Conservation (phyloP, 345 rosid species). For the Bretschneidera sinensis region DNA sequence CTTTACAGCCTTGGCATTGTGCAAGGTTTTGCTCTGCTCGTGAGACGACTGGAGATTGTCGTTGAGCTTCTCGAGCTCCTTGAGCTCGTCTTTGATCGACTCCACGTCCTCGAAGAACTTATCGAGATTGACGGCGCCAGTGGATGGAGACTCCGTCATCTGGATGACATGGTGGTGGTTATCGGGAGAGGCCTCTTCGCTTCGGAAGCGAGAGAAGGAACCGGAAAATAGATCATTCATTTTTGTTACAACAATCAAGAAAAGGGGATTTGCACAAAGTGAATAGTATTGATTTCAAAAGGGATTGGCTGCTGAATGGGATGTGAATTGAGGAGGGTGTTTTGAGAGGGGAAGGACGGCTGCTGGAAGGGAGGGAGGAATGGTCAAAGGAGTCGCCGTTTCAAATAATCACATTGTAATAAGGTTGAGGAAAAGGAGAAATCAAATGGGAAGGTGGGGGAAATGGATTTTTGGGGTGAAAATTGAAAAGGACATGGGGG, state of each 20-base stretch:
- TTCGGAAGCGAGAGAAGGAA: slow-evolving; percentile 58
- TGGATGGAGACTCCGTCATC: not conserved
- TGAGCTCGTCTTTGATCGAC: slow-evolving; percentile 69
- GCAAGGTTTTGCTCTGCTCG: slow-evolving; percentile 89
- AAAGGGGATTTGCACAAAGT: no score
- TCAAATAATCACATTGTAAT: not conserved
- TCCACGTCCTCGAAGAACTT: slow-evolving; percentile 85
- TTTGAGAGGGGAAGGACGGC: not conserved
- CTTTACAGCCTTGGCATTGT: slow-evolving; percentile 68
- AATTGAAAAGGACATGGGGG: no score
- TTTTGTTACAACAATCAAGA: not conserved
- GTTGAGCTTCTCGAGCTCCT: slow-evolving; percentile 65
- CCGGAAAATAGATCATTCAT: slow-evolving; percentile 86
- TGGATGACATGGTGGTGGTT: slow-evolving; percentile 30
- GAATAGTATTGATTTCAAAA: no score
- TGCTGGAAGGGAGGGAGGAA: not conserved
- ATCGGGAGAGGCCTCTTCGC: slow-evolving; percentile 41
- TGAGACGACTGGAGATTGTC: slow-evolving; percentile 56
- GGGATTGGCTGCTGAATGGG: not conserved
- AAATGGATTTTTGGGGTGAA: no score
- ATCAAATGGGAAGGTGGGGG: not conserved
- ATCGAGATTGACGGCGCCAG: slow-evolving; percentile 66
- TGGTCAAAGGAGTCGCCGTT: not conserved
- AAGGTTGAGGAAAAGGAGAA: not conserved
- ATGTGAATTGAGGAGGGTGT: not conserved